Percentiles rank a stretch among this genome's conserved stretches.
phyloP scores from a whole-genome alignment of 768 basidiomycete species.

The Mycena vulgaris region DNA sequence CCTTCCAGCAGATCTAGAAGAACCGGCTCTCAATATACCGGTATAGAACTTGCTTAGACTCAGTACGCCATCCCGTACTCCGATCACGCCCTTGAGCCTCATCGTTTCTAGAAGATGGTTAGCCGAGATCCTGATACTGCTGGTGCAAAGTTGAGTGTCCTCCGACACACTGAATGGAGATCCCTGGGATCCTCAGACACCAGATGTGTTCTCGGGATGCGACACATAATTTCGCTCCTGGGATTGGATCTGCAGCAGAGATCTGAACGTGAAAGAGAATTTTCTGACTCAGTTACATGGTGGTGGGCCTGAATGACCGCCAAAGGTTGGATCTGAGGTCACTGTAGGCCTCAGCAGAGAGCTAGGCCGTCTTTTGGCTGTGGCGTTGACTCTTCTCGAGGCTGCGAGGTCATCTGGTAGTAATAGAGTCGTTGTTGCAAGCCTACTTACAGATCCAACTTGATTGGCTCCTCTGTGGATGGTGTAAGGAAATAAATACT shows the following conservation, averaged over 20 bases:
- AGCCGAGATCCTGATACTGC: background rate
- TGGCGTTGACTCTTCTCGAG: constrained; percentile 18
- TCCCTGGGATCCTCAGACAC: too few relatives aligned
- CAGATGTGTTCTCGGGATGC: too few relatives aligned
- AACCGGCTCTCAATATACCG: too few relatives aligned
- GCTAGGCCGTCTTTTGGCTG: background rate
- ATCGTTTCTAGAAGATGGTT: too few relatives aligned
- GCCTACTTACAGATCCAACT: background rate
- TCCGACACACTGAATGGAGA: too few relatives aligned
- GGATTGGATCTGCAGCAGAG: too few relatives aligned
- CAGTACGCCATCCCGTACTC: too few relatives aligned
- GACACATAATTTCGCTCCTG: too few relatives aligned
- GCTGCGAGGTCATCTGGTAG: background rate
- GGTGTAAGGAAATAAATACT: background rate
- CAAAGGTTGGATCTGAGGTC: background rate
- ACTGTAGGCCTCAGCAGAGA: background rate
- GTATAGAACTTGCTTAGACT: too few relatives aligned
- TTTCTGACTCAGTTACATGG: background rate
- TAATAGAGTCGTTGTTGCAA: constrained; percentile 11
- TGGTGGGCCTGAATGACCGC: too few relatives aligned
- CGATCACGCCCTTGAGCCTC: too few relatives aligned
- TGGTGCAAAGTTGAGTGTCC: constrained; percentile 5
- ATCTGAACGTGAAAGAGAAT: background rate
- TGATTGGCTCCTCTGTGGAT: constrained; percentile 5
- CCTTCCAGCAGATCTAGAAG: too few relatives aligned